Base-by-base conservation (phyloP, 257 asterid genomes). In the Fraxinus pennsylvanica region DNA sequence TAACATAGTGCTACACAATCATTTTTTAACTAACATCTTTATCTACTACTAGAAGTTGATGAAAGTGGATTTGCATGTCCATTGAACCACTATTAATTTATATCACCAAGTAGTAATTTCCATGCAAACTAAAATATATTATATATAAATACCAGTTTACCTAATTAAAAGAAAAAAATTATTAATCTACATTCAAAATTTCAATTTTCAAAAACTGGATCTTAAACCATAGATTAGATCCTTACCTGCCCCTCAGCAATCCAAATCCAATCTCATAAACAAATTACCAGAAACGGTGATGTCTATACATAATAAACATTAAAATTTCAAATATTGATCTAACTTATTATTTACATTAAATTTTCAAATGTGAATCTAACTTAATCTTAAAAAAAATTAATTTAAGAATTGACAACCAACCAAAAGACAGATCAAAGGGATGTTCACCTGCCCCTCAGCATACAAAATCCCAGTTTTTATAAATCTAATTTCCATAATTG, bases 341-440 rank as follows among this genome's bases (percentile, higher is more conserved):
- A n/a, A 27, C 13, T 19, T 71, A 71, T 43, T 43, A 21, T 27
- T 30, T 7, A 63, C 69, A 63, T 27, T 63, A 63, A 22, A 63
- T 30, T 35, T 74, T 22, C 59, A 59, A 59, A 75, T 36, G 2
- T 36, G 50, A 76, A 27, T 67, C 75, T 39, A 22, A 15, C 15
- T 9, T 72, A 25, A 22, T 15, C 63, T n/a, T 72, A 1, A 38
- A 71, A 17, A 36, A 12, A 22, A 72, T 21, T 9, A 43, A 12
- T 4, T 3, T 59, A n/a, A 27, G 22, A 41, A 33, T 6, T 45
- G 30, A 22, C 13, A 14, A 38, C 82, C 87, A 77, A 77, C 72
- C 57, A 70, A 8, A 73, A 45, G 19, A 74, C 77, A 83, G 84
- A 83, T 83, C 87, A 30, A 21, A 76, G 78, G 80, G 50, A 68